These are phyloP conservation scores for Waltergamsia citrina DNA, from an alignment of 2,329 filamentous ascomycete genomes.

Conservation along the genomic window DNA sequence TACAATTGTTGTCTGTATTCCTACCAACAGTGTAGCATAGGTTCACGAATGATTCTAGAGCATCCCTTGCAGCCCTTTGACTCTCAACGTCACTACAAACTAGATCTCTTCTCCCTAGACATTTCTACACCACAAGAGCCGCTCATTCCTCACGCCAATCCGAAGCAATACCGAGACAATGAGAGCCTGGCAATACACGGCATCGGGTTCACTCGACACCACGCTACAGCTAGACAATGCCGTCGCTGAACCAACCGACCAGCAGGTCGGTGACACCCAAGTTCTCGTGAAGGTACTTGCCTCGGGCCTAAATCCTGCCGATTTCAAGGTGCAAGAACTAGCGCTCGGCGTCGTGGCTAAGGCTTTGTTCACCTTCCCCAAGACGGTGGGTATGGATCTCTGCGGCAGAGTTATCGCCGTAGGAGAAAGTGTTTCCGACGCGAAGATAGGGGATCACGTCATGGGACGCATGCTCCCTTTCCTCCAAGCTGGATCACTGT, in stretches of 20 bases:
- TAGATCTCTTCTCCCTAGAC: no score
- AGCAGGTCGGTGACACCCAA: constrained; percentile 15
- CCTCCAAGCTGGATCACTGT: constrained; percentile 27
- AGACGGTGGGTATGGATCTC: constrained; percentile 39
- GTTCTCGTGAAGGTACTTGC: constrained; percentile 33
- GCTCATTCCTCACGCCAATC: not conserved
- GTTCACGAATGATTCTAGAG: no score
- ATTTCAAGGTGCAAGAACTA: constrained; percentile 36
- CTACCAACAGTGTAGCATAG: no score
- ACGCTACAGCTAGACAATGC: constrained; percentile 11
- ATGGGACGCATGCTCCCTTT: constrained; percentile 24
- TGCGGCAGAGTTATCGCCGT: constrained; percentile 34
- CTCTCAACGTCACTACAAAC: no score
- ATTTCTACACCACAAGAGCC: no score
- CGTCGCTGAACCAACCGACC: constrained; percentile 9
- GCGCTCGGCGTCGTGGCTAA: constrained; percentile 26
- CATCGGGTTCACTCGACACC: constrained; percentile 14
- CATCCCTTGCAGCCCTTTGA: no score
- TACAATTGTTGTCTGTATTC: no score
- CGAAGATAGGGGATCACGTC: constrained; percentile 30
- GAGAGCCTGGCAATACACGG: constrained; percentile 16
- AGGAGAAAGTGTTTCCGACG: constrained; percentile 14
- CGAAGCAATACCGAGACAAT: constrained; percentile 9
- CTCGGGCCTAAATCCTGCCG: constrained; percentile 36
- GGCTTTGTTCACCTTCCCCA: constrained; percentile 21